Percentiles rank a stretch among this genome's conserved stretches.
These are phyloP conservation scores for Chenopodium formosanum DNA, from an alignment of 148 eudicot species.

Conservation along the genomic window DNA sequence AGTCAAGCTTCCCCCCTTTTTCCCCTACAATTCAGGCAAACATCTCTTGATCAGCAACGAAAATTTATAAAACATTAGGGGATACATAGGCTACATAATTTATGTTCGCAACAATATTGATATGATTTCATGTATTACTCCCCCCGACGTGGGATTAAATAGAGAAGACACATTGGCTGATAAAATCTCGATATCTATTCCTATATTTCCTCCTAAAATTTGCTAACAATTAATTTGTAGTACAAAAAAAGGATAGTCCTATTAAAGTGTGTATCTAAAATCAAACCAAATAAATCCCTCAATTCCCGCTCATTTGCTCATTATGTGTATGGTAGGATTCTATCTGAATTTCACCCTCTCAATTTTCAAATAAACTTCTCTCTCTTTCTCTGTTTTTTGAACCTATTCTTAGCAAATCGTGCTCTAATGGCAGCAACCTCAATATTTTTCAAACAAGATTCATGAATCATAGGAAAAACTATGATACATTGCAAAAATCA, in stretches of 20 bases:
- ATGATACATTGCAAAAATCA: slow-evolving; percentile 22
- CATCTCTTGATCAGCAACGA: too few species aligned
- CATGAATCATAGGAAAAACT: slow-evolving; percentile 15
- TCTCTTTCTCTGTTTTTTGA: not conserved
- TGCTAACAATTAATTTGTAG: not conserved
- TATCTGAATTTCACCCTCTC: too few species aligned
- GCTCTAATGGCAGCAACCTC: slow-evolving; percentile 25
- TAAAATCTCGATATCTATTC: not conserved
- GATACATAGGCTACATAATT: too few species aligned
- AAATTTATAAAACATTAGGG: too few species aligned
- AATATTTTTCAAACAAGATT: slow-evolving; percentile 13
- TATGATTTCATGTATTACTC: too few species aligned
- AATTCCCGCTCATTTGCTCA: not conserved
- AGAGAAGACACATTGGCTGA: not conserved
- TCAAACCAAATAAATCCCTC: slow-evolving; percentile 14
- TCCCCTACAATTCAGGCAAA: too few species aligned
- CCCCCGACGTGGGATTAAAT: too few species aligned
- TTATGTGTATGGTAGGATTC: too few species aligned
- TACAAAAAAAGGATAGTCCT: not conserved
- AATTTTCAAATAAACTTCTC: too few species aligned
- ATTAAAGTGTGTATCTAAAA: not conserved
- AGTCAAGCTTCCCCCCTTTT: too few species aligned
- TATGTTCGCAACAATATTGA: too few species aligned
- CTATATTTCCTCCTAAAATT: slow-evolving; percentile 24
- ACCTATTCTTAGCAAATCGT: slow-evolving; percentile 29